phyloP scores from a whole-genome alignment of 2,329 filamentous ascomycete genomes.

The Albophoma yamanashiensis region DNA sequence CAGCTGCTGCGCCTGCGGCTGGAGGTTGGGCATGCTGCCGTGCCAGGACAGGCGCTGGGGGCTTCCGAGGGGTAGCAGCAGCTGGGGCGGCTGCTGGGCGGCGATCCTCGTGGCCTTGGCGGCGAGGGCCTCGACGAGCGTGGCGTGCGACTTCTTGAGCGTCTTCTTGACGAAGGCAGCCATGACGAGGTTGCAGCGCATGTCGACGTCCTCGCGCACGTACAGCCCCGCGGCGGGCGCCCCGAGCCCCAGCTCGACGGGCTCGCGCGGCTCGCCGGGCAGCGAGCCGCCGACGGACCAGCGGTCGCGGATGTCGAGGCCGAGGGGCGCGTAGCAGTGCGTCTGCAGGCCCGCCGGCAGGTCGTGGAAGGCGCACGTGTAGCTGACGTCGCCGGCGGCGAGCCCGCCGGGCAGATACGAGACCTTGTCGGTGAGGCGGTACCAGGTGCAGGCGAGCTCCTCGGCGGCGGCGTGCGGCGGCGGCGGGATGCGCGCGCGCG shows the following conservation, averaged over 20 bases:
- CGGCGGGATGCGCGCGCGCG: constrained; percentile 56
- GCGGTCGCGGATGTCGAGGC: constrained; percentile 66
- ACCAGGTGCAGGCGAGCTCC: constrained; percentile 67
- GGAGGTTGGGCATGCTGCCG: neutral
- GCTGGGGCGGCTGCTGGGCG: neutral
- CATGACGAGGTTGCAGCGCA: constrained; percentile 71
- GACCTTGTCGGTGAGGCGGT: constrained; percentile 67
- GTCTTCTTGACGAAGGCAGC: constrained; percentile 72
- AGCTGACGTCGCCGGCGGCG: constrained; percentile 57
- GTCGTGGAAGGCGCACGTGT: constrained; percentile 74
- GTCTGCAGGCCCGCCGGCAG: constrained; percentile 64
- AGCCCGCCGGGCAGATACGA: constrained; percentile 60
- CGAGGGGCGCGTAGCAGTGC: constrained; percentile 73
- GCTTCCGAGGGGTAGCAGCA: neutral
- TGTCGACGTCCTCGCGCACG: constrained; percentile 72
- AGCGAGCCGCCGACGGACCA: constrained; percentile 67
- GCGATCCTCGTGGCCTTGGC: constrained; percentile 15
- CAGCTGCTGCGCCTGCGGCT: neutral
- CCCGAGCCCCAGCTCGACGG: constrained; percentile 54
- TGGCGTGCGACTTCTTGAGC: constrained; percentile 62
- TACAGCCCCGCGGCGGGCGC: constrained; percentile 62
- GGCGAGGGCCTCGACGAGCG: constrained; percentile 55
- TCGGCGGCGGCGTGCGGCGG: constrained; percentile 57
- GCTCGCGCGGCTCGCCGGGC: constrained; percentile 57
- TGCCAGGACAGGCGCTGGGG: neutral